Evolutionary conservation across 2,329 filamentous ascomycete species (phyloP).

Genomic region (Aspergillus luchuensis): DNA sequence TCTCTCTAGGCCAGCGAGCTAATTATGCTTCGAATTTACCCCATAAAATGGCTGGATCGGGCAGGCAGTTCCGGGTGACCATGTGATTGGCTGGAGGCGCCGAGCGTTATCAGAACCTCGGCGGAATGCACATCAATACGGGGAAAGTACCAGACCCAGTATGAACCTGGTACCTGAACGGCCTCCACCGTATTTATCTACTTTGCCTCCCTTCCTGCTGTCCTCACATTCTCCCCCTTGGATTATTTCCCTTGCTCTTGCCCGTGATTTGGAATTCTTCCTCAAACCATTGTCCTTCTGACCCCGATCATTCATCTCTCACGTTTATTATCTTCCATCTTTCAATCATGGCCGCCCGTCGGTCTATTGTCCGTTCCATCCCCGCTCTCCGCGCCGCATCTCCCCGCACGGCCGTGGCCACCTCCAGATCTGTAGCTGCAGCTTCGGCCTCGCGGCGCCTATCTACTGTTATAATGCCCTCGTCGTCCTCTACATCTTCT

Average conservation of each 20-base stretch:
- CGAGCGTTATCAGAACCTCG: conserved; percentile 5
- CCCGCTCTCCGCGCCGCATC: conserved; percentile 41
- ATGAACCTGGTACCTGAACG: too few relatives aligned
- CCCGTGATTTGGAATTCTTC: not conserved
- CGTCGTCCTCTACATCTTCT: conserved; percentile 24
- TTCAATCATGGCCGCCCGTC: conserved; percentile 41
- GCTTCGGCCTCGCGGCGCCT: conserved; percentile 30
- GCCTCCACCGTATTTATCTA: not conserved
- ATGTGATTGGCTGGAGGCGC: conserved; percentile 5
- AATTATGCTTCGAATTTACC: too few relatives aligned
- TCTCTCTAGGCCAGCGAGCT: too few relatives aligned
- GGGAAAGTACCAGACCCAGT: not conserved
- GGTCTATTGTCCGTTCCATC: conserved; percentile 40
- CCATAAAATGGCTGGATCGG: not conserved
- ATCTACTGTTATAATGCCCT: conserved; percentile 22
- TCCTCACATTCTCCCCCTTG: not conserved
- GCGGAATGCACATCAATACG: not conserved
- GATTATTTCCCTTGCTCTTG: conserved; percentile 1
- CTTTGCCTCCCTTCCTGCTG: conserved; percentile 9
- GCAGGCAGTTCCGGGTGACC: conserved; percentile 1
- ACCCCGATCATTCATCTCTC: not conserved
- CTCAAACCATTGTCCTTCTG: not conserved
- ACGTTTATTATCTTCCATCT: not conserved
- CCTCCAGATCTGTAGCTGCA: conserved; percentile 21
- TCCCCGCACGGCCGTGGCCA: conserved; percentile 39